phyloP scores from a whole-genome alignment of 2,329 filamentous ascomycete species.

The Beauveria caledonica region DNA sequence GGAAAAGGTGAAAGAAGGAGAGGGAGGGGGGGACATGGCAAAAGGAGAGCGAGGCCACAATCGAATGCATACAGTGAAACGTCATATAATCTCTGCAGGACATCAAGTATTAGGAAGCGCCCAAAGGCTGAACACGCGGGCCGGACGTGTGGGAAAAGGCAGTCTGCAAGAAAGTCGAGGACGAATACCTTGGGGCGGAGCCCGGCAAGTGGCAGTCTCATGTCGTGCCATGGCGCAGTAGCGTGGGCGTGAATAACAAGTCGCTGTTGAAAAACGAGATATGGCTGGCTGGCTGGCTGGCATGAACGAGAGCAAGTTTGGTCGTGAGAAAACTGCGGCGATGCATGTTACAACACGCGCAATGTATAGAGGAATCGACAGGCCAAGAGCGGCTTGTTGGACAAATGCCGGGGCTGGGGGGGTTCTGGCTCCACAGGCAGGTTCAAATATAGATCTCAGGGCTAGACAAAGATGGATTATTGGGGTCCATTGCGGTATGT shows the following conservation, averaged over 20 bases:
- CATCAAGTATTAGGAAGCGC: neutral
- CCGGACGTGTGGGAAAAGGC: neutral
- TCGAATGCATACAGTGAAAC: neutral
- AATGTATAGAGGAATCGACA: slow-evolving; percentile 2
- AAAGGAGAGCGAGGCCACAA: neutral
- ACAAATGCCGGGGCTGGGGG: too few relatives aligned
- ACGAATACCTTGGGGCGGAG: too few relatives aligned
- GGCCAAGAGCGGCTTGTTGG: neutral
- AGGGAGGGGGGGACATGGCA: neutral
- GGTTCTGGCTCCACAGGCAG: neutral
- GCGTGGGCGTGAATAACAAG: neutral
- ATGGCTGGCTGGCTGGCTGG: neutral
- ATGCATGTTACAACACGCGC: slow-evolving; percentile 9
- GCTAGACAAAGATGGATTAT: neutral
- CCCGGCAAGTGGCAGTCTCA: too few relatives aligned
- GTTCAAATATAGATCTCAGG: slow-evolving; percentile 2
- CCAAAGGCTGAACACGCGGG: neutral
- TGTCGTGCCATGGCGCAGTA: neutral
- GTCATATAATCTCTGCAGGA: neutral
- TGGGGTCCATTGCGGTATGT: too few relatives aligned
- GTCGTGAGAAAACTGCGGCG: neutral
- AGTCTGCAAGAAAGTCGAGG: neutral
- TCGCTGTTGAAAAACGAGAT: neutral
- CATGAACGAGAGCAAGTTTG: neutral
- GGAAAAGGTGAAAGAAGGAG: slow-evolving; percentile 3